Evolutionary conservation across 768 basidiomycete species (phyloP), one percentile per base, ranked within the genome.

Genomic region (Kwoniella sp.): DNA sequence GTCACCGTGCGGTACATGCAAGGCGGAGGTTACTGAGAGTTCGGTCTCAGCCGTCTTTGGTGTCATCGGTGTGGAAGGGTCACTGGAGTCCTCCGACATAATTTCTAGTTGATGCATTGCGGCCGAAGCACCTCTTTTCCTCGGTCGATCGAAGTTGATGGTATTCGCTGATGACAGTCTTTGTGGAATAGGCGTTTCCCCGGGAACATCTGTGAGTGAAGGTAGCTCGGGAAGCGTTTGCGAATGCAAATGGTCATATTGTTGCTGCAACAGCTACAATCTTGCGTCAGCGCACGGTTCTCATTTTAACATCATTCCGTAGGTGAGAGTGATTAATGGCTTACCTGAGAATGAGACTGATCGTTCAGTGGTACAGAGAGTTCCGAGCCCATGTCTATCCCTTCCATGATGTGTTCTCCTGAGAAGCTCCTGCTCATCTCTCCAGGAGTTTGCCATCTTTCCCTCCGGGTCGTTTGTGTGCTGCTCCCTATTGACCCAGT

Each of bases 361-460:
- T 72, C 71, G 15, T 69, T 68, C 58, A 75, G 48, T 9, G 74
- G 71, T 8, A 70, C 58, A 20, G 71, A 71, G 45, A 41, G 37
- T 45, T 71, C 74, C 5, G 55, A 37, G 4, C 68, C 72, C 37
- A 72, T 17, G 15, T 55, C 59, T 1, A 53, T 28, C 13, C 55
- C 62, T 3, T 63, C 52, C 20, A 28, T 4, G 22, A 72, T 74
- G 55, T 70, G 67, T n/a, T 74, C 75, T 8, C 67, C 73, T 29
- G 73, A 74, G 47, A 77, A 77, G 34, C 75, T 77, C 23, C 60
- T 51, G 48, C 73, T 77, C 67, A 76, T 63, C 52, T 74, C 73
- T 30, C 71, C 71, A 17, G 75, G 75, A 4, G 73, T 77, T 48
- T 72, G 71, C 75, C 75, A 77, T 34, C 61, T 68, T 17, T 68